A percentile compares a stretch with the other conserved stretches of the same genome.
Conservation (phyloP, 2,329 filamentous ascomycete species). For the Fusarium oxysporum region DNA sequence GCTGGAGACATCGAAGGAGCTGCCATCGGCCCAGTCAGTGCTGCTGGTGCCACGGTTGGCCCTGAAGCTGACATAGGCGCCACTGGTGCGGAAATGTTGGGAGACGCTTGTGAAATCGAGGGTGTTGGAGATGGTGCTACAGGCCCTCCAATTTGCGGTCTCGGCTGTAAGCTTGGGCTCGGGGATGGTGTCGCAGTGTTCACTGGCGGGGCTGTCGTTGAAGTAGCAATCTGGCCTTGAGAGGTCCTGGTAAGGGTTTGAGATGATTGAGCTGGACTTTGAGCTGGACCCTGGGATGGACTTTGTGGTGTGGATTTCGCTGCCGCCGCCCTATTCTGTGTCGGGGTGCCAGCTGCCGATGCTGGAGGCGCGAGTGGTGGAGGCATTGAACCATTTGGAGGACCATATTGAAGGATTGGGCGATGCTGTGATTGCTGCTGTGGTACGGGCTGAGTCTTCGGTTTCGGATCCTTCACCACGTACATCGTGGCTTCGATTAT, state of each 20-base stretch:
- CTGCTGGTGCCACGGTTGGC: slow-evolving; percentile 39
- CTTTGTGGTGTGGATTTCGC: slow-evolving; percentile 35
- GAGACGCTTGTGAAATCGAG: slow-evolving; percentile 34
- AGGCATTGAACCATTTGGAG: slow-evolving; percentile 71
- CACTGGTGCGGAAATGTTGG: slow-evolving; percentile 37
- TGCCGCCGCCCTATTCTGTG: slow-evolving; percentile 30
- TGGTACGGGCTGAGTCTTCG: slow-evolving; percentile 53
- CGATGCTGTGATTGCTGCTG: slow-evolving; percentile 51
- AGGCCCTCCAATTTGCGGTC: slow-evolving; percentile 27
- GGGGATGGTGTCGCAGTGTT: slow-evolving; percentile 28
- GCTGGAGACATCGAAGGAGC: slow-evolving; percentile 44
- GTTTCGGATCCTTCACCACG: slow-evolving; percentile 74
- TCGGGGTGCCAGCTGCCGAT: slow-evolving; percentile 42
- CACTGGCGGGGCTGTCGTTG: slow-evolving; percentile 25
- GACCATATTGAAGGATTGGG: slow-evolving; percentile 74
- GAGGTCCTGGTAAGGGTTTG: slow-evolving; percentile 30
- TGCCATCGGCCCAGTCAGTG: slow-evolving; percentile 38
- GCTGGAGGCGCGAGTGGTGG: slow-evolving; percentile 57
- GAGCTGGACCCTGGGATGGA: slow-evolving; percentile 33
- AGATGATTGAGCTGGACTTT: slow-evolving; percentile 31
- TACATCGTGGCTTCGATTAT: slow-evolving; percentile 81
- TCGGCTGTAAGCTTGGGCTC: slow-evolving; percentile 36
- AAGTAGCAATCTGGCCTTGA: slow-evolving; percentile 22
- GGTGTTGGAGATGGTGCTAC: slow-evolving; percentile 39
- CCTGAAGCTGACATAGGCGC: slow-evolving; percentile 41